Base-by-base conservation (phyloP, 495 filamentous ascomycete genomes). In the Stereocaulon alpinum region DNA sequence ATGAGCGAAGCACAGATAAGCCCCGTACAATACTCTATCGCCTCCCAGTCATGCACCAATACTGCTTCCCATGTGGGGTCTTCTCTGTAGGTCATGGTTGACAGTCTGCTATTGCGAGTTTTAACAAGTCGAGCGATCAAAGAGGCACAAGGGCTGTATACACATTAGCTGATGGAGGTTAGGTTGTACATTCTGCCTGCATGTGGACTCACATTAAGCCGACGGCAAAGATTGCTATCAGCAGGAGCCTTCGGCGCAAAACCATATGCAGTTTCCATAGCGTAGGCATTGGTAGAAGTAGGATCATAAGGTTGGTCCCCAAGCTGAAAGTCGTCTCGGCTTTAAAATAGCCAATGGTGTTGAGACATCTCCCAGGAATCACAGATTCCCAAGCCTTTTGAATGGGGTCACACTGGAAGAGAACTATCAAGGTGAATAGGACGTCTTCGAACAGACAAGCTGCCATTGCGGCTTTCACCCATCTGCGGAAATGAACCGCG, bases 401-500 rank as follows among this genome's bases (percentile, higher is more conserved):
- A 20, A 62, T 10, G 10, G 60, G 60, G n/a, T 48, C 6, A 24
- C 60, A 62, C 40, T 57, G 43, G 40, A 58, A 58, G 18, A 51
- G 24, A 24, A 34, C 27, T 17, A 62, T 20, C 22, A n/a, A 27
- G 12, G 32, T 49, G 17, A 37, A 41, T 10, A 62, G 10, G 15
- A 58, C 20, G 17, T 24, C 60, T 40, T 44, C 53, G 14, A 62
- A 7, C 1, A 15, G 27, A 40, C 34, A 52, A 7, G 37, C 45
- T 20, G 27, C 43, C 20, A 58, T 47, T 43, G 47, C 7, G 7
- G 56, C 32, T 3, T 41, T 32, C 6, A 52, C 53, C 27, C 22
- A 58, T 24, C 30, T 29, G 41, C 55, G 42, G 45, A 62, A 57
- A 11, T 14, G 24, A 20, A 40, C 3, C 27, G 11, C 15, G 1